phyloP scores from a whole-genome alignment of 768 basidiomycete species.

The Melanogaster broomeanus region DNA sequence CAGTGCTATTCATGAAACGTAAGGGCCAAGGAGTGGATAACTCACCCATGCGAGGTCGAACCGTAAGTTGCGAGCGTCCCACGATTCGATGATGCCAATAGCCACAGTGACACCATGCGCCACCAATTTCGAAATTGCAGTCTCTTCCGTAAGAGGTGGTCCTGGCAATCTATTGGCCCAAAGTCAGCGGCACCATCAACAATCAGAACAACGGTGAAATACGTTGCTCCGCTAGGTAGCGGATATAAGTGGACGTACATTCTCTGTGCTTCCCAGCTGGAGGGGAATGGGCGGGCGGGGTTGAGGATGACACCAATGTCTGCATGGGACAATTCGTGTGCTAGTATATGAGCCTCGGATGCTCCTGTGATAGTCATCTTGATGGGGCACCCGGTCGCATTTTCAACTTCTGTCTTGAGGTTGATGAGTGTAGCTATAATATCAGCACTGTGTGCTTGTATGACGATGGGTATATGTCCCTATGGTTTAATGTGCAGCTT shows the following conservation, averaged over 20 bases:
- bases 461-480: conserved; percentile 69
- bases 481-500: conserved; percentile 17
- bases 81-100: conserved; percentile 59
- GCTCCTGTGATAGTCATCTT: conserved; percentile 63
- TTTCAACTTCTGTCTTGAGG: conserved; percentile 63
- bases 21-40: conserved; percentile 29
- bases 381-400: conserved; percentile 39
- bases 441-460: conserved; percentile 74
- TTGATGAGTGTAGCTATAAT: conserved; percentile 70
- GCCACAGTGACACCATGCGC: conserved; percentile 68
- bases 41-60: conserved; percentile 81
- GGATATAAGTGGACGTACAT: conserved; percentile 6
- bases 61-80: conserved; percentile 68
- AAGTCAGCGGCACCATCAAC: neutral
- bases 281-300: conserved; percentile 67
- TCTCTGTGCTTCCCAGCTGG: conserved; percentile 57
- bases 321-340: conserved; percentile 63
- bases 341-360: conserved; percentile 66
- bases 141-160: conserved; percentile 34
- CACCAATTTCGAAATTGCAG: conserved; percentile 56
- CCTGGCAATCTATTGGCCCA: conserved; percentile 11
- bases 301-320: conserved; percentile 65
- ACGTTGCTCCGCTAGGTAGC: neutral
- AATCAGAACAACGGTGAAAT: too few relatives aligned
- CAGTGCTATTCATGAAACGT: conserved; percentile 6